A percentile compares a stretch with the other conserved stretches of the same genome.
phyloP scores from a whole-genome alignment of 2,329 filamentous ascomycete species.

The Xylaria sp. region DNA sequence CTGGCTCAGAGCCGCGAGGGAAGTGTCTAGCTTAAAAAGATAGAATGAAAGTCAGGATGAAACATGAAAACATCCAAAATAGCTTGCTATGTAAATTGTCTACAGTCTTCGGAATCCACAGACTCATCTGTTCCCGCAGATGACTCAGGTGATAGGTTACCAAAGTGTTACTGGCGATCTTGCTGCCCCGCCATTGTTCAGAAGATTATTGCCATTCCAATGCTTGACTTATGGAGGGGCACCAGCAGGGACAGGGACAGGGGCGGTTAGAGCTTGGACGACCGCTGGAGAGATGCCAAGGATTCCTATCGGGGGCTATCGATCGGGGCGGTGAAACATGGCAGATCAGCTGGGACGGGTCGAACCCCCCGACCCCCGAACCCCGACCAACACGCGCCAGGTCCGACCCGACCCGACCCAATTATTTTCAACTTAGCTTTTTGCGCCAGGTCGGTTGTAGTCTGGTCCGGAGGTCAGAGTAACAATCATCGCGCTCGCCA shows the following conservation, averaged over 20 bases:
- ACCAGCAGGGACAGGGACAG: not conserved
- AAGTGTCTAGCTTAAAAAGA: not conserved
- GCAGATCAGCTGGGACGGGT: slow-evolving; percentile 17
- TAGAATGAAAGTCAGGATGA: not conserved
- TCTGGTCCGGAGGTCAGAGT: not conserved
- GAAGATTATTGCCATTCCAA: slow-evolving; percentile 7
- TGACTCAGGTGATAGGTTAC: slow-evolving; percentile 9
- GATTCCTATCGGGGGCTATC: slow-evolving; percentile 15
- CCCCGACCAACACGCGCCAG: not conserved
- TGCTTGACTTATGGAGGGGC: slow-evolving; percentile 8
- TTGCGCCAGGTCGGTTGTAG: slow-evolving; percentile 3
- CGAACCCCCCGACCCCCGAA: slow-evolving; percentile 19
- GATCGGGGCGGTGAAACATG: slow-evolving; percentile 26
- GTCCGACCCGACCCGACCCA: slow-evolving; percentile 1
- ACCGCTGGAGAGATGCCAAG: too few species aligned
- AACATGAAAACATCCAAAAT: not conserved
- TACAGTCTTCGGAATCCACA: not conserved
- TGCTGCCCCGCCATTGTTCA: slow-evolving; percentile 24
- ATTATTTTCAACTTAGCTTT: slow-evolving; percentile 26
- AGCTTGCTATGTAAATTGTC: slow-evolving; percentile 16
- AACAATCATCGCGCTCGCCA: not conserved
- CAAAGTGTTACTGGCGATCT: not conserved
- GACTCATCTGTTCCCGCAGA: not conserved
- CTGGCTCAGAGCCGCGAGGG: not conserved
- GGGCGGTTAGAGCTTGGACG: not conserved